These are phyloP conservation scores for Cryptococcus deneoformans DNA, from an alignment of 1,284 basidiomycete genomes.

Conservation along the genomic window DNA sequence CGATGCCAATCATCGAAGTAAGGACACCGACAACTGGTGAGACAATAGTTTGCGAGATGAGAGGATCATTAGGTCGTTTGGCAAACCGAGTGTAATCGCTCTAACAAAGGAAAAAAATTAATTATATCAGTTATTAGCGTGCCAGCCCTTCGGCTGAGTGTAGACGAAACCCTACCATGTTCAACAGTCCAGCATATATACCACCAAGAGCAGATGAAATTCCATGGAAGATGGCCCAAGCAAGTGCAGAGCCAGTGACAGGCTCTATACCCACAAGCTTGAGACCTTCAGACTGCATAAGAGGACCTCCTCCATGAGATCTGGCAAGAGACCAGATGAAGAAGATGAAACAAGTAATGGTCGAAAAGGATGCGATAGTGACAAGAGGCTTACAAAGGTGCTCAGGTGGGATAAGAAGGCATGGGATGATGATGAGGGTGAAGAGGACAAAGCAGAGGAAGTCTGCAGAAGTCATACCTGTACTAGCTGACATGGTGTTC, in stretches of 20 bases:
- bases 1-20: conserved; percentile 48
- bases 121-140: background rate
- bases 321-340: conserved; percentile 45
- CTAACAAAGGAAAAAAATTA: background rate
- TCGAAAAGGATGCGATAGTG: conserved; percentile 34
- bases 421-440: conserved; percentile 41
- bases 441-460: conserved; percentile 51
- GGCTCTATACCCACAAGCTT: conserved; percentile 22
- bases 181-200: conserved; percentile 31
- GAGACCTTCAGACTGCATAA: conserved; percentile 32
- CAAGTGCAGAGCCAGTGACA: conserved; percentile 34
- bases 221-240: conserved; percentile 48
- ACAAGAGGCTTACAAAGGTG: conserved; percentile 46
- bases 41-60: conserved; percentile 27
- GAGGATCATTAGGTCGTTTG: conserved; percentile 19
- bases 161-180: background rate
- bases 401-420: conserved; percentile 41
- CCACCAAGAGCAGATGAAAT: conserved; percentile 26
- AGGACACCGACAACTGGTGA: conserved; percentile 43
- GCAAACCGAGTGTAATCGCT: conserved; percentile 39
- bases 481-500: conserved; percentile 31
- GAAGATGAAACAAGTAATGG: conserved; percentile 41
- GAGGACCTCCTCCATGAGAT: conserved; percentile 43
- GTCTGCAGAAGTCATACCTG: conserved; percentile 34
- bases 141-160: background rate